phyloP scores from a whole-genome alignment of 176 grass and related monocot species.

The Carex pumila region DNA sequence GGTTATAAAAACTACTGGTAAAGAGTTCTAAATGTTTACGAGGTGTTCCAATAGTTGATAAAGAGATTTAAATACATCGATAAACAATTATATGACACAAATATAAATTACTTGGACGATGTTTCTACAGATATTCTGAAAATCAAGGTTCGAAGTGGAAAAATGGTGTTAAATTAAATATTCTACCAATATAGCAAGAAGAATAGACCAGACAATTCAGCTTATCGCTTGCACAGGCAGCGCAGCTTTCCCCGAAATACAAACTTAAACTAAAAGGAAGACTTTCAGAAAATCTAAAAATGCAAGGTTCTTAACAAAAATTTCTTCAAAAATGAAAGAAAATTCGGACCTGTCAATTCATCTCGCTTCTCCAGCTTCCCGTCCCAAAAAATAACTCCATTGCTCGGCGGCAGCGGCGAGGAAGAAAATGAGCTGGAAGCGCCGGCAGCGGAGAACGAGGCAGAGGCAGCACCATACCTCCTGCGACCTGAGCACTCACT shows the following conservation, averaged over 20 bases:
- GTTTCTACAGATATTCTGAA: neutral
- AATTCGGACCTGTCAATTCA: conserved; percentile 41
- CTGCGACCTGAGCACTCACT: conserved; percentile 63
- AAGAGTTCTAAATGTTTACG: neutral
- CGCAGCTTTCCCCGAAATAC: neutral
- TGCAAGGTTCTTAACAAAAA: conserved; percentile 1
- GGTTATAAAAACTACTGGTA: neutral
- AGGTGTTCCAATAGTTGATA: neutral
- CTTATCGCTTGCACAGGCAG: neutral
- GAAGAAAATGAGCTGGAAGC: conserved; percentile 61
- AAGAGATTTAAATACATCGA: neutral
- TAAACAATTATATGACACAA: neutral
- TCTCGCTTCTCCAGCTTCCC: conserved; percentile 39
- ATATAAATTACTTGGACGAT: neutral
- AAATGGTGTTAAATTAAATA: neutral
- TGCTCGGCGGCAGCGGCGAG: conserved; percentile 23
- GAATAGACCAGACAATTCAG: conserved; percentile 25
- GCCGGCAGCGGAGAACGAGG: conserved; percentile 40
- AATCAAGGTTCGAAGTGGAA: neutral
- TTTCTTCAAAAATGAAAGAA: conserved; percentile 21
- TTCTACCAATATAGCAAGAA: neutral
- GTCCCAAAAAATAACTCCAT: conserved; percentile 30
- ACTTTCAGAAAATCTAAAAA: neutral
- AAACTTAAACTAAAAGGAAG: neutral
- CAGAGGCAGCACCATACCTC: conserved; percentile 35